phyloP scores from a whole-genome alignment of 78 protist species.

The Paulinella micropora region DNA sequence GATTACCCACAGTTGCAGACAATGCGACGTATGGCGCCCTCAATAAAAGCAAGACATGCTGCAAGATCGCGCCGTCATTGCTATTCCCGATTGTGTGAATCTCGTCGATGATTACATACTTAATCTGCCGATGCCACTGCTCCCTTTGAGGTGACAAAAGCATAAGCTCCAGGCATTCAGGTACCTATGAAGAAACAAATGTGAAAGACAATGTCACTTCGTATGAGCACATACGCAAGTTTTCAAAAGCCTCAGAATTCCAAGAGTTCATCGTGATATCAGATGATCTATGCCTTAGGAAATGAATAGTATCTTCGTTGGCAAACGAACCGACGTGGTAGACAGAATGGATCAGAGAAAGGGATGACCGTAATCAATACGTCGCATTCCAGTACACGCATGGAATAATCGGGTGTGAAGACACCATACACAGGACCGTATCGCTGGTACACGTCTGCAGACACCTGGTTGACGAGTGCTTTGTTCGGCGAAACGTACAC shows the following conservation, averaged over 20 bases:
- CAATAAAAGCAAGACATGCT: no score
- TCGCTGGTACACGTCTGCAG: not conserved
- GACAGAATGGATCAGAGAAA: no score
- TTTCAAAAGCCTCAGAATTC: no score
- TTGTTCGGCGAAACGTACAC: conserved; percentile 72
- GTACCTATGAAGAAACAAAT: no score
- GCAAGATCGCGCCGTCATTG: not conserved
- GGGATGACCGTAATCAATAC: conserved; percentile 39
- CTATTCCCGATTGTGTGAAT: conserved; percentile 48
- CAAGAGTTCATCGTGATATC: no score
- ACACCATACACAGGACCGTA: conserved; percentile 5
- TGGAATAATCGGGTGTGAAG: not conserved
- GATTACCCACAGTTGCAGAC: conserved; percentile 74
- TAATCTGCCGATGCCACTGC: conserved; percentile 34
- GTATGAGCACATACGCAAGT: no score
- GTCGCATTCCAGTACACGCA: conserved; percentile 21
- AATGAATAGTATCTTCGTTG: no score
- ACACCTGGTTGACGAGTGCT: conserved; percentile 62
- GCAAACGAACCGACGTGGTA: no score
- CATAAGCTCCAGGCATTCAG: conserved; percentile 37
- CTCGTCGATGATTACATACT: conserved; percentile 70
- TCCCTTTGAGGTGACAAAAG: not conserved
- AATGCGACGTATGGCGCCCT: conserved; percentile 64
- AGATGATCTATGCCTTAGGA: no score
- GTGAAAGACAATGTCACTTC: no score